A percentile compares a stretch with the other conserved stretches of the same genome.
Evolutionary conservation across 2,329 filamentous ascomycete genomes (phyloP).

Genomic region (Calonectria pteridis): DNA sequence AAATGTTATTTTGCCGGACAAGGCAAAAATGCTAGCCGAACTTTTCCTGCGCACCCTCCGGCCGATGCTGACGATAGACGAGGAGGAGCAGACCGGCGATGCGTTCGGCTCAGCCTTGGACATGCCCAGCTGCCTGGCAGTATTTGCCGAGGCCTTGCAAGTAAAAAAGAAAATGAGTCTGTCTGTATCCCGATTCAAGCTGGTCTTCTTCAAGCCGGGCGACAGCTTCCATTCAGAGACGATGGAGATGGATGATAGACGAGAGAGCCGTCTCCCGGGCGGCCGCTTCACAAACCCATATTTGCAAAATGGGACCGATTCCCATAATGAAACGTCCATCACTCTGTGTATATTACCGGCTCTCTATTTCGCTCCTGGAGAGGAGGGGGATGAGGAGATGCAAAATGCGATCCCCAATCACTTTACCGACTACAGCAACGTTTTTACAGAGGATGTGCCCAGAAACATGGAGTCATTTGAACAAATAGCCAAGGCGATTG

Average conservation of each 20-base stretch:
- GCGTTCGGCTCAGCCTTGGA: too few relatives aligned
- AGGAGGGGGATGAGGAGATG: neutral
- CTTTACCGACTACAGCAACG: neutral
- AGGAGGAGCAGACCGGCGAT: too few relatives aligned
- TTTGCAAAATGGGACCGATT: neutral
- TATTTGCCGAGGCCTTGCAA: neutral
- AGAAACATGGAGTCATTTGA: neutral
- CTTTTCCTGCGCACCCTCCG: neutral
- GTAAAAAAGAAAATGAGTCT: neutral
- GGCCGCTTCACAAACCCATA: neutral
- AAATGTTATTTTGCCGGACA: neutral
- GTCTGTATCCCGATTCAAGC: neutral
- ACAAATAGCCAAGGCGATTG: neutral
- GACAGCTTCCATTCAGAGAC: neutral
- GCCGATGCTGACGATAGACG: neutral
- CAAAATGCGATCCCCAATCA: neutral
- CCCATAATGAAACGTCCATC: neutral
- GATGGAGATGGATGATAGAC: neutral
- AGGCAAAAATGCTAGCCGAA: neutral
- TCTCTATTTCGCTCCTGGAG: neutral
- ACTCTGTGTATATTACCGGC: neutral
- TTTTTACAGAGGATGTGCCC: neutral
- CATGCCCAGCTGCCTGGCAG: too few relatives aligned
- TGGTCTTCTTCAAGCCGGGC: neutral
- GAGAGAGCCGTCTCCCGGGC: neutral